phyloP scores from a whole-genome alignment of 2,329 filamentous ascomycete species.

The Pseudovirgaria hyperparasitica region DNA sequence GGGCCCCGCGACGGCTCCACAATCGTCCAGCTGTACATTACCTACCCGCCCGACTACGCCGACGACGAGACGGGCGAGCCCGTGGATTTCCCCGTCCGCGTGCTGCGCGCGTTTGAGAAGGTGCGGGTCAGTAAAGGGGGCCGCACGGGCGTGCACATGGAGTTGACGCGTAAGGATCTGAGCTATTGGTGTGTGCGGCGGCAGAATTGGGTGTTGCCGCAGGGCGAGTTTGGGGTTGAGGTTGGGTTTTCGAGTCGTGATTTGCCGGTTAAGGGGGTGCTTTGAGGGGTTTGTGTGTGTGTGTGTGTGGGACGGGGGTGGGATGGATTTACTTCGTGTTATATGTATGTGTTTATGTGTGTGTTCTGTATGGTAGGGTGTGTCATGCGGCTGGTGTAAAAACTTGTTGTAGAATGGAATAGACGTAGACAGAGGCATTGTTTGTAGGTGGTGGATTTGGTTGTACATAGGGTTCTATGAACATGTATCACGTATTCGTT shows the following conservation, averaged over 20 bases:
- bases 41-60: constrained; percentile 30
- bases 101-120: constrained; percentile 33
- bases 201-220: constrained; percentile 29
- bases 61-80: constrained; percentile 28
- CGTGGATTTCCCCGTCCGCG: constrained; percentile 43
- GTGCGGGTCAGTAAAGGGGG: constrained; percentile 17
- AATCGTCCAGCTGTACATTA: constrained; percentile 47
- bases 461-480: too few relatives aligned
- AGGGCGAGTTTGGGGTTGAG: constrained; percentile 15
- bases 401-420: too few relatives aligned
- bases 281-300: too few relatives aligned
- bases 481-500: too few relatives aligned
- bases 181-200: constrained; percentile 27
- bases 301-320: too few relatives aligned
- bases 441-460: too few relatives aligned
- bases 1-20: constrained; percentile 41
- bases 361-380: too few relatives aligned
- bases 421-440: too few relatives aligned
- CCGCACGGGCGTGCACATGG: constrained; percentile 17
- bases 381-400: too few relatives aligned
- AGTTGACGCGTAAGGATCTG: constrained; percentile 27
- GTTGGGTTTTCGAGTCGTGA: constrained; percentile 23
- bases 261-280: constrained; percentile 16
- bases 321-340: too few relatives aligned
- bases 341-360: too few relatives aligned